Evolutionary conservation across 139 green algal species (phyloP), one percentile per base, ranked within the genome.

Genomic region (Tetraselmis striata): DNA sequence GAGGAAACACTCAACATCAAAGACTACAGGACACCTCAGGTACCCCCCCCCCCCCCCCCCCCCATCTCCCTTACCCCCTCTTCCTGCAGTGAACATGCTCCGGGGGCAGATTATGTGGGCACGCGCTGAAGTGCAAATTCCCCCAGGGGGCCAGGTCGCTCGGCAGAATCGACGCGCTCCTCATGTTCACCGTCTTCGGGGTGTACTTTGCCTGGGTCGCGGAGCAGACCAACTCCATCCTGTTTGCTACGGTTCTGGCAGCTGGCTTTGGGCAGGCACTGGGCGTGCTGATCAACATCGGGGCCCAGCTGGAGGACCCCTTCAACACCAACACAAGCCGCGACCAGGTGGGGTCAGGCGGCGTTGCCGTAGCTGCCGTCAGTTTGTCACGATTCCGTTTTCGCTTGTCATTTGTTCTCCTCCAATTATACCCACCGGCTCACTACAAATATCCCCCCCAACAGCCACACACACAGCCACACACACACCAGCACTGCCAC

Each of bases 151-250:
- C 29, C 11, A 5, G 76, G 29, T 79, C 76, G 76, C 76, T 79
- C 5, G 76, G 29, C 18, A 5, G 76, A 5, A 45, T 79, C 76
- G 29, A 79, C 29, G 76, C 29, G 11, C 18, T 79, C 11, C 29
- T 79, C 11, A 79, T 79, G 76, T 31, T 31, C 76, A 31, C 18
- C 11, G 29, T 79, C 29, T 27, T 79, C 11, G 76, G 76, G 5
- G 29, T 31, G 29, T 79, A 79, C 22, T 79, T 45, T 79, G 76
- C 11, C 5, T 79, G 76, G 76, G 76, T 79, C 5, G 76, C 76
- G 11, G 11, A 79, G 18, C 29, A 79, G 18, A 79, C 76, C 11
- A 18, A 31, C 76, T 79, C 76, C 11, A 18, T 79, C 29, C 11
- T 79, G 5, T 79, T 79, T 79, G 76, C 76, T 18, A 18, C 18